These are phyloP conservation scores for Colletotrichum destructivum DNA, from an alignment of 2,329 filamentous ascomycete genomes.

Conservation along the genomic window DNA sequence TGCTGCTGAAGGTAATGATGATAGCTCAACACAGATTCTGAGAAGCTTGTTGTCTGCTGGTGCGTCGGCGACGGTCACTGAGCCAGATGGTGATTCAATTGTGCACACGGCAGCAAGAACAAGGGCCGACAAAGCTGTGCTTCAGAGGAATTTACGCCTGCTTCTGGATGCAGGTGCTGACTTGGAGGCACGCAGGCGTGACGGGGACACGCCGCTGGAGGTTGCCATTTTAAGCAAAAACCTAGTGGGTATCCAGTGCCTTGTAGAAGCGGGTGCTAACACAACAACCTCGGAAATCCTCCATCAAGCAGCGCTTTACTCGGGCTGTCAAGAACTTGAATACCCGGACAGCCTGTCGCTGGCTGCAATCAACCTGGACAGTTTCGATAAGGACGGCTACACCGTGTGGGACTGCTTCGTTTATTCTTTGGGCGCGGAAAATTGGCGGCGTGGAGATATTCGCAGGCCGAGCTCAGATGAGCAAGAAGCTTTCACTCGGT, in stretches of 20 bases:
- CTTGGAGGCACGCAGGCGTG: accelerated
- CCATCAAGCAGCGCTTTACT: accelerated
- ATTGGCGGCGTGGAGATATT: accelerated
- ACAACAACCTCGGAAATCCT: accelerated
- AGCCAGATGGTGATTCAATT: accelerated
- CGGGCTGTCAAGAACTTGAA: accelerated
- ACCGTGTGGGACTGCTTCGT: constrained; percentile 4
- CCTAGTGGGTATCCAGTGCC: accelerated
- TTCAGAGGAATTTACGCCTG: background rate
- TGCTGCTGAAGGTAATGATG: accelerated
- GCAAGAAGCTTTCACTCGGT: accelerated
- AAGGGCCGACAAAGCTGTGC: accelerated
- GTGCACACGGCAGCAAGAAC: background rate
- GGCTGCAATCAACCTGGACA: accelerated
- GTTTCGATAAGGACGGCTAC: accelerated
- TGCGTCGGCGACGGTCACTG: background rate
- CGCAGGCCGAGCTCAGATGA: background rate
- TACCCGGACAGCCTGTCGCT: background rate
- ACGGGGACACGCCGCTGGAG: accelerated
- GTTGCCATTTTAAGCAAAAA: accelerated
- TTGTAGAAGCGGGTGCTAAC: background rate
- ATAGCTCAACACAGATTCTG: background rate
- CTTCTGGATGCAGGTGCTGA: constrained; percentile 2
- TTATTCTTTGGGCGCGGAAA: accelerated
- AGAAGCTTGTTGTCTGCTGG: background rate